Conservation (phyloP, 2,329 filamentous ascomycete genomes). For the Beauveria brongniartii region DNA sequence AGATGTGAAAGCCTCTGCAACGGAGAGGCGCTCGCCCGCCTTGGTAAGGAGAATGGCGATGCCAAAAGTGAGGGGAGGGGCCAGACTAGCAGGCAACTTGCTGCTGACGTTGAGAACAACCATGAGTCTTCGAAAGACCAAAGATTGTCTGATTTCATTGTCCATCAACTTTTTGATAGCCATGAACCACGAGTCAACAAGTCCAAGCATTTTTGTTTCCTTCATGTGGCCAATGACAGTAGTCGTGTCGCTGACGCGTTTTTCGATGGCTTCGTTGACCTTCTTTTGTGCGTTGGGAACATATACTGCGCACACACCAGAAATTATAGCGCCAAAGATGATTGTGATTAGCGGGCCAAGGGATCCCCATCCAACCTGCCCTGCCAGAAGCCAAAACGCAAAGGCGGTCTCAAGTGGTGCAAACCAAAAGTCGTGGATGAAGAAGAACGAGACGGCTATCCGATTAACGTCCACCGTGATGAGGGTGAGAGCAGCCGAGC, state of each 20-base stretch:
- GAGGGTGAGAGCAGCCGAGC: conserved; percentile 11
- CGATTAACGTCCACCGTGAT: conserved; percentile 10
- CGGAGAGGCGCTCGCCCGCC: neutral
- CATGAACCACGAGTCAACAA: conserved; percentile 14
- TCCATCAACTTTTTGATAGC: conserved; percentile 15
- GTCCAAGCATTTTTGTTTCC: conserved; percentile 25
- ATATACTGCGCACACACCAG: neutral
- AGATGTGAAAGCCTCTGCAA: neutral
- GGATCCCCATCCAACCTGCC: conserved; percentile 11
- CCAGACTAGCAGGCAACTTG: conserved; percentile 12
- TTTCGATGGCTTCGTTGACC: conserved; percentile 23
- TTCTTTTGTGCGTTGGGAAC: conserved; percentile 13
- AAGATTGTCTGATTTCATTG: conserved; percentile 16
- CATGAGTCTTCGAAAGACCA: conserved; percentile 15
- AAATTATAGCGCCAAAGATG: conserved; percentile 7
- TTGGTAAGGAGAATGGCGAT: neutral
- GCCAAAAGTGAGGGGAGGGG: conserved; percentile 17
- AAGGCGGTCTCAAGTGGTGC: conserved; percentile 12
- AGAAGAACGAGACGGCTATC: conserved; percentile 4
- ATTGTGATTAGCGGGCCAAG: conserved; percentile 14
- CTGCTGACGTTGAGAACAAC: conserved; percentile 12
- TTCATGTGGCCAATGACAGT: conserved; percentile 23
- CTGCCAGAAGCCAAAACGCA: conserved; percentile 12
- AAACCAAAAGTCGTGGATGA: conserved; percentile 13
- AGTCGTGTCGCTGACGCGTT: conserved; percentile 20